These are phyloP conservation scores for Passalora sequoiae DNA, from an alignment of 2,329 filamentous ascomycete genomes.

Conservation along the genomic window DNA sequence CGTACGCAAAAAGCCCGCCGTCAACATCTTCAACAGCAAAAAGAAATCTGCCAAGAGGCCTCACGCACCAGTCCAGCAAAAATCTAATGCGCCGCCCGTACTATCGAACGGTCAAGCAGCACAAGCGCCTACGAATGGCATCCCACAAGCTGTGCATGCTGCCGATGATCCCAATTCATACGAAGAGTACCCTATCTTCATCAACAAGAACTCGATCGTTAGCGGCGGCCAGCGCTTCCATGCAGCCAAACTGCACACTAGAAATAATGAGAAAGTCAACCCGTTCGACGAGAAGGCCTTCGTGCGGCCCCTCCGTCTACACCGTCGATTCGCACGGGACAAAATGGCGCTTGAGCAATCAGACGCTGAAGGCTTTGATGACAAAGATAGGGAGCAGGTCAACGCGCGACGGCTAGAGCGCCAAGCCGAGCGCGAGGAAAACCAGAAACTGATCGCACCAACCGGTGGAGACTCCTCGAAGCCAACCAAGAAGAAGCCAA, in stretches of 20 bases:
- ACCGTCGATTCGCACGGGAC: constrained; percentile 77
- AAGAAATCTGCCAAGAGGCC: constrained; percentile 33
- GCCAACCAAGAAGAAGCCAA: constrained; percentile 47
- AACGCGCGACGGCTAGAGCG: constrained; percentile 65
- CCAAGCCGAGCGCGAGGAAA: constrained; percentile 78
- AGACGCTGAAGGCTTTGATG: constrained; percentile 49
- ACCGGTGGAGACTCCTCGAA: constrained; percentile 62
- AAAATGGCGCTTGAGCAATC: constrained; percentile 39
- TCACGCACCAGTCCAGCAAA: constrained; percentile 9
- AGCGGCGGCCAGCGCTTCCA: constrained; percentile 74
- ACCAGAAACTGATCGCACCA: constrained; percentile 89
- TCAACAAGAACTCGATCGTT: constrained; percentile 73
- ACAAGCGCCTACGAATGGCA: constrained; percentile 1
- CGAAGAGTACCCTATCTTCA: constrained; percentile 64
- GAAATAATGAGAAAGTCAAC: constrained; percentile 47
- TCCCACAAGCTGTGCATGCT: constrained; percentile 7
- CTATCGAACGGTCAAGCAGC: constrained; percentile 10
- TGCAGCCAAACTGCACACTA: constrained; percentile 70
- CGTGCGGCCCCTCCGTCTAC: constrained; percentile 78
- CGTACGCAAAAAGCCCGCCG: constrained; percentile 33
- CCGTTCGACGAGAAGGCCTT: constrained; percentile 76
- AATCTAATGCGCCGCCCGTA: constrained; percentile 9
- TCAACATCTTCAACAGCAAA: constrained; percentile 33
- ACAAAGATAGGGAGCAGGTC: constrained; percentile 57
- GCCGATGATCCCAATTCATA: constrained; percentile 22